phyloP scores from a whole-genome alignment of 148 eudicot species.

The Limonium bicolor region DNA sequence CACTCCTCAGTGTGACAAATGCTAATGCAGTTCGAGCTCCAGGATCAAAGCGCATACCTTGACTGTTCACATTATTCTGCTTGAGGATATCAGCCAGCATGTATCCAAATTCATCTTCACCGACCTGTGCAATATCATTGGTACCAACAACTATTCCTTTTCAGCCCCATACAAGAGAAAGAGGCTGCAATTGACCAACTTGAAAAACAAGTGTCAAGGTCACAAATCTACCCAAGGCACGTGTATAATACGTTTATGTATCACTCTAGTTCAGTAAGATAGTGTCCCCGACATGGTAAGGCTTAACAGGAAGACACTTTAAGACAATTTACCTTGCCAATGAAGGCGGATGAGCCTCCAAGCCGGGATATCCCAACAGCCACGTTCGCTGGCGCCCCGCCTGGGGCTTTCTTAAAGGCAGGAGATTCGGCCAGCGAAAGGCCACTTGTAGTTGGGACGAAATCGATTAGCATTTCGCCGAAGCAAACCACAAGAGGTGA shows the following conservation, averaged over 20 bases:
- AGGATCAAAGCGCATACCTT: conserved; percentile 94
- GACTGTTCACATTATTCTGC: conserved; percentile 79
- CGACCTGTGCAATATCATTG: conserved; percentile 37
- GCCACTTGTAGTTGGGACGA: conserved; percentile 86
- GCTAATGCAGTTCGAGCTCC: conserved; percentile 99
- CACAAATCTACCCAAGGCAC: too few relatives aligned
- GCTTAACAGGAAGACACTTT: too few relatives aligned
- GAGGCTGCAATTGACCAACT: too few relatives aligned
- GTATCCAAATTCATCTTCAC: conserved; percentile 98
- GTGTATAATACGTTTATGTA: too few relatives aligned
- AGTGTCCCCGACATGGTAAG: too few relatives aligned
- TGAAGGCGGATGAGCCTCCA: conserved; percentile 91
- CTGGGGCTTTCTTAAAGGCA: conserved; percentile 95
- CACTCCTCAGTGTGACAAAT: conserved; percentile 78
- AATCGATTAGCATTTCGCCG: conserved; percentile 97
- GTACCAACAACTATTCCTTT: too few relatives aligned
- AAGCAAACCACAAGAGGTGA: conserved; percentile 89
- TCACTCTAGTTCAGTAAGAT: too few relatives aligned
- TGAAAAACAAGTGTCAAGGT: too few relatives aligned
- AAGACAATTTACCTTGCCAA: conserved; percentile 99
- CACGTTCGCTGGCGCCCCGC: conserved; percentile 99
- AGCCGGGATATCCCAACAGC: conserved; percentile 97
- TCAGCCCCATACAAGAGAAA: too few relatives aligned
- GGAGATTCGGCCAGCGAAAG: conserved; percentile 88
- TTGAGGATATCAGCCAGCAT: conserved; percentile 89